phyloP scores from a whole-genome alignment of 768 basidiomycete genomes.

The Cantharellus anzutake region DNA sequence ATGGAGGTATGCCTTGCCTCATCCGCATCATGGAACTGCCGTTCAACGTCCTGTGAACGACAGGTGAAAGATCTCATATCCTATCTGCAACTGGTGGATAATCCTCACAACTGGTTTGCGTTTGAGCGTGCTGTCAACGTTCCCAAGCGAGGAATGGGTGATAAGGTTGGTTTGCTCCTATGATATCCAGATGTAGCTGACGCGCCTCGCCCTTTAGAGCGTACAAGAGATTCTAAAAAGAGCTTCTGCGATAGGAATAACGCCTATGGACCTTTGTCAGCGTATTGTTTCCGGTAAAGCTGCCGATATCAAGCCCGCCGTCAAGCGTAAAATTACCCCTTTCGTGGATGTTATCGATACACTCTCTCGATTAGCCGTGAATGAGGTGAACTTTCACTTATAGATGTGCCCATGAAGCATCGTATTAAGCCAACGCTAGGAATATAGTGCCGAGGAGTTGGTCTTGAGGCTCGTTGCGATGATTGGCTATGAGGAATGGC shows the following conservation, averaged over 20 bases:
- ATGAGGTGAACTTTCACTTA: slow-evolving; percentile 24
- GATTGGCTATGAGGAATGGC: slow-evolving; percentile 45
- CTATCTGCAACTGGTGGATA: slow-evolving; percentile 69
- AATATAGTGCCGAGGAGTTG: slow-evolving; percentile 34
- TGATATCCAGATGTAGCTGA: not conserved
- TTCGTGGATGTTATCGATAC: slow-evolving; percentile 40
- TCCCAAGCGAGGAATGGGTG: slow-evolving; percentile 55
- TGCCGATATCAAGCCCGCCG: slow-evolving; percentile 44
- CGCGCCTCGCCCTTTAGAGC: slow-evolving; percentile 23
- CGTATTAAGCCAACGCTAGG: not conserved
- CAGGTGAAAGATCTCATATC: slow-evolving; percentile 68
- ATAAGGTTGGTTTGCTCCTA: slow-evolving; percentile 33
- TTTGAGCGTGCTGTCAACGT: slow-evolving; percentile 54
- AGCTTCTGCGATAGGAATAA: slow-evolving; percentile 31
- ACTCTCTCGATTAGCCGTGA: slow-evolving; percentile 30
- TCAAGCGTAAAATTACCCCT: slow-evolving; percentile 39
- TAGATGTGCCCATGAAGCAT: not conserved
- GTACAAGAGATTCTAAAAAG: slow-evolving; percentile 34
- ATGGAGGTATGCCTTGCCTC: slow-evolving; percentile 31
- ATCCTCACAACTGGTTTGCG: slow-evolving; percentile 44
- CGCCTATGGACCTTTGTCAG: slow-evolving; percentile 41
- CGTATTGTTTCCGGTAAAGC: slow-evolving; percentile 39
- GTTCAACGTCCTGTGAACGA: not conserved
- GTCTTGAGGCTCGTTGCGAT: slow-evolving; percentile 37
- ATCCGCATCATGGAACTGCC: not conserved